Base-by-base conservation (phyloP, 345 rosid genomes). In the Eucalyptus erythrocorys region DNA sequence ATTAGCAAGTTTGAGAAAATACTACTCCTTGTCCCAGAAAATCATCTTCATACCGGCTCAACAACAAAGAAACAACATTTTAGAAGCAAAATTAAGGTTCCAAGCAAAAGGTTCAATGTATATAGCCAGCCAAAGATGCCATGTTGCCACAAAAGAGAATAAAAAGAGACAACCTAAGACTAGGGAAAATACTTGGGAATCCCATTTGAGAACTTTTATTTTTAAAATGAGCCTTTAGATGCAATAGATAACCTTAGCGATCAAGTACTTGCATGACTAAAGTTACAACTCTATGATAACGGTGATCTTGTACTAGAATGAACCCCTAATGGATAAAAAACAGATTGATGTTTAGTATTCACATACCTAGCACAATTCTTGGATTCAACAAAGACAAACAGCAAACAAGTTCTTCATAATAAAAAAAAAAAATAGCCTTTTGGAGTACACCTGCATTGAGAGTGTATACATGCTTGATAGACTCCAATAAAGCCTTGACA, bases 1-100 rank as follows among this genome's bases (percentile, higher is more conserved):
- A 92, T 98, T 98, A 21, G 93, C 98, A 32, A 98, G 91, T 5
- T 92, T 92, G 87, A 94, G 88, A 86, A 97, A 94, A 92, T 92
- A 97, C 84, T 92, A 93, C 59, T 90, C 92, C 85, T 92, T 94
- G 19, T 94, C 91, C 99, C 99, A 98, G 55, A 88, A 91, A 81
- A 94, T 94, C 87, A 53, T 91, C 89, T 95, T 85, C 92, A 95
- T 91, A 89, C 94, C 99, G 93, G 24, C 88, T 49, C 89, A 91
- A 85, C 88, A 87, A 88, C 43, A 86, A 90, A 85, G 19, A 90
- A 48, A 80, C 57, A 66, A 55, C 27, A 34, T 64, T 40, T 55
- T 86, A 84, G 34, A 61, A 61, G 12, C 89, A 86, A 24, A 51
- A 12, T 32, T 55, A 50, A 21, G 61, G 47, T 68, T 22, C 37